These are phyloP conservation scores for Lepidopterella palustris DNA, from an alignment of 495 filamentous ascomycete species.

Conservation along the genomic window DNA sequence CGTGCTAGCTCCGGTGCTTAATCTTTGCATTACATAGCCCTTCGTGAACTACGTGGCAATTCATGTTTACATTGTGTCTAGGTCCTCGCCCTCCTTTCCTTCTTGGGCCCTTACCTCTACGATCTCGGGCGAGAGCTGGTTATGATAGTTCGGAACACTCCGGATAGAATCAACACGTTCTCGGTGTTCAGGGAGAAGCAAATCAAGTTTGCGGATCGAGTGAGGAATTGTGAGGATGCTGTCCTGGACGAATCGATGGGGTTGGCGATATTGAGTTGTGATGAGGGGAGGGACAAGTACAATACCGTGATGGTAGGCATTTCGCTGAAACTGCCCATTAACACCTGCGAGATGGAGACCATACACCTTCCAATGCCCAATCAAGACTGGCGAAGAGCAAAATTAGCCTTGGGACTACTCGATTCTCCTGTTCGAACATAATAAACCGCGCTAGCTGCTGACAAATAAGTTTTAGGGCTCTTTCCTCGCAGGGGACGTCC, in stretches of 20 bases:
- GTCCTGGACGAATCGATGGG: constrained; percentile 34
- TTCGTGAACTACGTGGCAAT: too few relatives aligned
- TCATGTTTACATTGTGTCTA: too few relatives aligned
- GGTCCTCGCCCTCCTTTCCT: constrained; percentile 8
- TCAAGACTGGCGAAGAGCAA: too few relatives aligned
- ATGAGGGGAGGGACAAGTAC: constrained; percentile 41
- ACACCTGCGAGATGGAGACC: background rate
- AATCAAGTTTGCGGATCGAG: constrained; percentile 30
- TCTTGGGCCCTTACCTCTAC: constrained; percentile 20
- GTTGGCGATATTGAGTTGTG: constrained; percentile 38
- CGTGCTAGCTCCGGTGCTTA: too few relatives aligned
- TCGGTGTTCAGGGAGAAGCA: constrained; percentile 12
- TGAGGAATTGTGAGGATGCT: constrained; percentile 46
- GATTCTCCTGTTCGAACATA: too few relatives aligned
- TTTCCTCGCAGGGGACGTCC: constrained; percentile 21
- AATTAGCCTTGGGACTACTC: too few relatives aligned
- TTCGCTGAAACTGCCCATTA: background rate
- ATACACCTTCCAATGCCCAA: too few relatives aligned
- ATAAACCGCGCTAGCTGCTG: too few relatives aligned
- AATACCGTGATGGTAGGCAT: constrained; percentile 46
- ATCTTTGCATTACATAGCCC: too few relatives aligned
- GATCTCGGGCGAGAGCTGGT: constrained; percentile 8
- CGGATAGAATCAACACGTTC: background rate
- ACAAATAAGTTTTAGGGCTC: constrained; percentile 35
- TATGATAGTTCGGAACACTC: constrained; percentile 14